Conservation (phyloP, 805 yeast genomes). For the Spathaspora sp. region DNA sequence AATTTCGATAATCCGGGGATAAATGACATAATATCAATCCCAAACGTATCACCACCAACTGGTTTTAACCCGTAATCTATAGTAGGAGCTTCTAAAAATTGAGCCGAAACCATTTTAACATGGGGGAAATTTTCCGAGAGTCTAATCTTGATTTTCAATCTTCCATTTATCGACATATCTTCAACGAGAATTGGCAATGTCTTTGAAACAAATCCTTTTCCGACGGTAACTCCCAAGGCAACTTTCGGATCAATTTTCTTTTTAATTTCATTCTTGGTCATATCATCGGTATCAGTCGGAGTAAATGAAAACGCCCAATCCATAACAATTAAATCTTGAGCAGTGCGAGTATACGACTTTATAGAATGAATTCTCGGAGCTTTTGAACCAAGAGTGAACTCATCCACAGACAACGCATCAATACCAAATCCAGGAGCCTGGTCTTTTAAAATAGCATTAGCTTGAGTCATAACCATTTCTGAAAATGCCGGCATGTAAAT, state of each 20-base stretch:
- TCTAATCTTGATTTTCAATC: conserved; percentile 59
- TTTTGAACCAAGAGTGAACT: conserved; percentile 77
- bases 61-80: conserved; percentile 82
- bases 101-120: conserved; percentile 65
- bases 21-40: conserved; percentile 78
- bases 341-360: conserved; percentile 68
- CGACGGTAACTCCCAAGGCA: conserved; percentile 75
- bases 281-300: conserved; percentile 78
- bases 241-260: conserved; percentile 76
- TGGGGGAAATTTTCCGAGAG: conserved; percentile 73
- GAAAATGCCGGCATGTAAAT: conserved; percentile 84
- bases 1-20: conserved; percentile 76
- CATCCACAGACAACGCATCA: conserved; percentile 67
- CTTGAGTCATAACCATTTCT: conserved; percentile 65
- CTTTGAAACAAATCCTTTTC: conserved; percentile 77
- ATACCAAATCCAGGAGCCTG: conserved; percentile 83
- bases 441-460: conserved; percentile 65
- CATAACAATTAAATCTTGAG: conserved; percentile 69
- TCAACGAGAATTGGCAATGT: conserved; percentile 76
- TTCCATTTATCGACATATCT: conserved; percentile 73
- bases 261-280: conserved; percentile 72
- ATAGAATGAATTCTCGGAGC: conserved; percentile 73
- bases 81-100: conserved; percentile 72
- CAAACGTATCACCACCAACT: conserved; percentile 86
- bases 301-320: conserved; percentile 81